A percentile compares a stretch with the other conserved stretches of the same genome.
Evolutionary conservation across 352 stramenopile species (phyloP).

Genomic region (Globisporangium apiculatum): DNA sequence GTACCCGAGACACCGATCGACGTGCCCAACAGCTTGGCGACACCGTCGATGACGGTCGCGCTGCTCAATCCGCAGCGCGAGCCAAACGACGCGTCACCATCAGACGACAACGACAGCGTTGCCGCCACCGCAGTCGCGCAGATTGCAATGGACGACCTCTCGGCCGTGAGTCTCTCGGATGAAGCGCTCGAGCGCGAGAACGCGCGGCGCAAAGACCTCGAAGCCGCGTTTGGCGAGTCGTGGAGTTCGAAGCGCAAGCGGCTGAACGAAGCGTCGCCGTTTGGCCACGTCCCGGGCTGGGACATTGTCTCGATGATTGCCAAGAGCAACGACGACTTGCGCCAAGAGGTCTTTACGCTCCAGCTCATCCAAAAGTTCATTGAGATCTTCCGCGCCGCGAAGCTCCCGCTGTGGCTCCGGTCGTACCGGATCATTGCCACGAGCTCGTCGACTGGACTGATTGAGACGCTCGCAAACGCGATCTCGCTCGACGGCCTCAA

Average conservation of each 20-base stretch:
- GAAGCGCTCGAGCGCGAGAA: conserved; percentile 80
- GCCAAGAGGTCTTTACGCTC: conserved; percentile 98
- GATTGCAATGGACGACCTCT: conserved; percentile 62
- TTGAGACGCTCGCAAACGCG: conserved; percentile 96
- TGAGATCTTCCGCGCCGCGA: conserved; percentile 94
- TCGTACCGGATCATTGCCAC: conserved; percentile 97
- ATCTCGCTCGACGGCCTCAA: conserved; percentile 98
- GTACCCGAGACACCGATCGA: conserved; percentile 70
- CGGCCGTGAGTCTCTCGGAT: conserved; percentile 46
- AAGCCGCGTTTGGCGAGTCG: conserved; percentile 92
- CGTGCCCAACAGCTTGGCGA: conserved; percentile 42
- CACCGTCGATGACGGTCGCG: conserved; percentile 29
- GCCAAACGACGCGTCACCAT: conserved; percentile 17
- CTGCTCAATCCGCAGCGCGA: conserved; percentile 22
- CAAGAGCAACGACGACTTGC: conserved; percentile 98
- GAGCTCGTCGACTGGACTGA: conserved; percentile 92
- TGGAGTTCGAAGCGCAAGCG: conserved; percentile 93
- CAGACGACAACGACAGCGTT: conserved; percentile 6
- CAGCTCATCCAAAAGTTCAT: conserved; percentile 97
- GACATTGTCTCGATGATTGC: conserved; percentile 96
- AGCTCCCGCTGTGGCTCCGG: conserved; percentile 94
- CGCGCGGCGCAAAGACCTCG: conserved; percentile 67
- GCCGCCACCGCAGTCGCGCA: conserved; percentile 12
- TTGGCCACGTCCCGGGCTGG: conserved; percentile 87
- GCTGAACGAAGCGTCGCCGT: conserved; percentile 80